Conservation (phyloP, 2,329 filamentous ascomycete species). For the Diatrype stigma region DNA sequence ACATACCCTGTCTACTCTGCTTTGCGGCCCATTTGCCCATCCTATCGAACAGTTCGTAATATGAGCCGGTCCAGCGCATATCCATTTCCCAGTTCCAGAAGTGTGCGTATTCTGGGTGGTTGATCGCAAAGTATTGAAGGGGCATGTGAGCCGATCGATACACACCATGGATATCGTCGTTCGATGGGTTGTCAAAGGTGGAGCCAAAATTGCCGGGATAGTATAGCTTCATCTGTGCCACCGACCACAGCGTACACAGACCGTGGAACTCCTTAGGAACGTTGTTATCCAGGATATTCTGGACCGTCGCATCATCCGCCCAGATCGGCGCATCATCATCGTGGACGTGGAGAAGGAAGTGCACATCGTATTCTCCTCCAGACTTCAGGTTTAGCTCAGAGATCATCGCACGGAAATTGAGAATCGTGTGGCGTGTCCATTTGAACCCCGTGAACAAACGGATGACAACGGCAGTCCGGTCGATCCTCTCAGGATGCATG, state of each 20-base stretch:
- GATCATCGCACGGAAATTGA: slow-evolving; percentile 79
- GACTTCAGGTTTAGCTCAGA: slow-evolving; percentile 73
- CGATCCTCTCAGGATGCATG: slow-evolving; percentile 34
- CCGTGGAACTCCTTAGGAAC: slow-evolving; percentile 72
- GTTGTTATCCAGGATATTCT: slow-evolving; percentile 63
- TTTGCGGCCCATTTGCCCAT: slow-evolving; percentile 61
- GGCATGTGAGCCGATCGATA: slow-evolving; percentile 63
- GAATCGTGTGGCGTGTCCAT: slow-evolving; percentile 72
- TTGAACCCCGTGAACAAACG: slow-evolving; percentile 76
- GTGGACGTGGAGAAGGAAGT: slow-evolving; percentile 82
- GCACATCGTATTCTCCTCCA: slow-evolving; percentile 76
- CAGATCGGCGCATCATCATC: slow-evolving; percentile 76
- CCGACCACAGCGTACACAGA: slow-evolving; percentile 80
- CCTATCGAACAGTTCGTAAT: slow-evolving; percentile 69
- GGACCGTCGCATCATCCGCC: slow-evolving; percentile 70
- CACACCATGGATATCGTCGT: slow-evolving; percentile 61
- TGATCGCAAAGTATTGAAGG: slow-evolving; percentile 59
- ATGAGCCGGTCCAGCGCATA: slow-evolving; percentile 60
- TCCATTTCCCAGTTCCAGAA: slow-evolving; percentile 73
- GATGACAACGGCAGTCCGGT: slow-evolving; percentile 71
- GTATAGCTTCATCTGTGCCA: slow-evolving; percentile 75
- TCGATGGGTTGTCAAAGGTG: slow-evolving; percentile 55
- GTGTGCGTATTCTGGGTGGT: slow-evolving; percentile 61
- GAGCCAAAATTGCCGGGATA: slow-evolving; percentile 70
- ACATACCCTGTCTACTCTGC: slow-evolving; percentile 68